Percentiles rank a stretch among this genome's conserved stretches.
Conservation (phyloP, 2,329 filamentous ascomycete genomes). For the Tolypocladium ophioglossoides region DNA sequence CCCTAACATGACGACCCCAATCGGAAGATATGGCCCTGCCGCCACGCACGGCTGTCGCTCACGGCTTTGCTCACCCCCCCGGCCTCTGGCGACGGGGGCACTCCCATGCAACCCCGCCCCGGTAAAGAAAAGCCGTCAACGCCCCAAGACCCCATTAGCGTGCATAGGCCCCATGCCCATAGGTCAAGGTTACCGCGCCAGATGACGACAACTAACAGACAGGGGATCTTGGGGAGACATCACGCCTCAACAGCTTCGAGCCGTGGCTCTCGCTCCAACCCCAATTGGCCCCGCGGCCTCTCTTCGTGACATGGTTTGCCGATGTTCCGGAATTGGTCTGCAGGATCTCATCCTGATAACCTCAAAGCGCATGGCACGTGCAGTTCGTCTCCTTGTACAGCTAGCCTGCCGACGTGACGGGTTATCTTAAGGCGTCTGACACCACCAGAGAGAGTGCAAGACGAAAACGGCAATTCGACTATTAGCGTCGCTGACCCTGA, state of each 20-base stretch:
- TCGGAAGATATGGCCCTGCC: constrained; percentile 18
- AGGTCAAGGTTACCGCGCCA: background rate
- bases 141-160: background rate
- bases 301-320: background rate
- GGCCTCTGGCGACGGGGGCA: no score
- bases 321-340: no score
- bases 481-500: background rate
- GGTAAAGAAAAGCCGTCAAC: background rate
- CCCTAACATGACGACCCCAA: constrained; percentile 16
- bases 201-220: background rate
- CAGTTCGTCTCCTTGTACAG: background rate
- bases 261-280: background rate
- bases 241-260: background rate
- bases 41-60: constrained; percentile 2
- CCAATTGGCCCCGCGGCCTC: background rate
- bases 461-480: background rate
- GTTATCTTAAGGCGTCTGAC: background rate
- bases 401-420: background rate
- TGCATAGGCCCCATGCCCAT: background rate
- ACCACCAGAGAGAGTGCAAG: background rate
- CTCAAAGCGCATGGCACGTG: background rate
- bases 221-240: background rate
- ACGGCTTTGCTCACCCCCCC: background rate
- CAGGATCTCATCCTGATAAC: background rate
- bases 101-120: background rate